Conservation (phyloP, 148 eudicot genomes). For the Camellia granthamiana region DNA sequence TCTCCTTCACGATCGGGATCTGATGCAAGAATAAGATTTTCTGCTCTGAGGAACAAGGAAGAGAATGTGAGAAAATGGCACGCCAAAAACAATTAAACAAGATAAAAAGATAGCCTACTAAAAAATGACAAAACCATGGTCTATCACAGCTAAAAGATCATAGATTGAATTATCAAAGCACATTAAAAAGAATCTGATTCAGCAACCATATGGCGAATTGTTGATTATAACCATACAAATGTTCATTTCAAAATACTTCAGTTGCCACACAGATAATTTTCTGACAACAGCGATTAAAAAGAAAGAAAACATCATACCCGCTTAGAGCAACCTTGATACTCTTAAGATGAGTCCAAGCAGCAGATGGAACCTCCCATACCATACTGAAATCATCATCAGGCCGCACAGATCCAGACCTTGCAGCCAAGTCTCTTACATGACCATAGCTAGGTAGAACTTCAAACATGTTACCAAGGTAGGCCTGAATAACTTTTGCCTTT, state of each 20-base stretch:
- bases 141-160: neutral
- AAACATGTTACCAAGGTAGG: conserved; percentile 94
- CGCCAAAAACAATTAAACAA: neutral
- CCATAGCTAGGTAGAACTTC: conserved; percentile 98
- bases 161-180: neutral
- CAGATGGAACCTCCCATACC: conserved; percentile 98
- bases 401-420: conserved; percentile 91
- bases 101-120: neutral
- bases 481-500: conserved; percentile 94
- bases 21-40: conserved; percentile 95
- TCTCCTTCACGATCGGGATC: conserved; percentile 99
- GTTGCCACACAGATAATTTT: neutral
- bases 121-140: neutral
- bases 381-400: conserved; percentile 96
- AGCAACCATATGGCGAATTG: neutral
- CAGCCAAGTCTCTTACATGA: conserved; percentile 97
- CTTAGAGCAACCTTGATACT: conserved; percentile 84
- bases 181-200: neutral
- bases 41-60: conserved; percentile 63
- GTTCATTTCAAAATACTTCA: neutral
- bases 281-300: neutral
- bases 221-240: neutral
- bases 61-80: conserved; percentile 28
- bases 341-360: conserved; percentile 97
- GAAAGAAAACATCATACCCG: conserved; percentile 51